Evolutionary conservation across 768 basidiomycete species (phyloP).

Genomic region (Boletus subparvulus): DNA sequence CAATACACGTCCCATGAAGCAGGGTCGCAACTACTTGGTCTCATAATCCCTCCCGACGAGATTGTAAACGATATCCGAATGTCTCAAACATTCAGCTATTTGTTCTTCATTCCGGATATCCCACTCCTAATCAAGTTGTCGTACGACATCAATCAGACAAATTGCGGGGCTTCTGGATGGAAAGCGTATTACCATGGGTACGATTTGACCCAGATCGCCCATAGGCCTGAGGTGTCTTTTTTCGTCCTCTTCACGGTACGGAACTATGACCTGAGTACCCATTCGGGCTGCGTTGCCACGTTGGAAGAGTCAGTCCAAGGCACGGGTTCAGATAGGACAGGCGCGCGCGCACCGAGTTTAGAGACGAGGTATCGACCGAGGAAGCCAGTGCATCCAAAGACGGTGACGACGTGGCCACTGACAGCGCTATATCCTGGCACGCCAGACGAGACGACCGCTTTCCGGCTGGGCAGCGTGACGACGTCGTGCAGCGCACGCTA

Average conservation of each 20-base stretch:
- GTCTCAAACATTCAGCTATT: conserved; percentile 89
- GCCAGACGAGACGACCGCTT: conserved; percentile 74
- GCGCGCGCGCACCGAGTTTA: conserved; percentile 69
- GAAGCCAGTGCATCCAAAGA: conserved; percentile 96
- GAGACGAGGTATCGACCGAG: conserved; percentile 91
- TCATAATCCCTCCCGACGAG: conserved; percentile 91
- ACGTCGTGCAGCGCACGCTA: conserved; percentile 79
- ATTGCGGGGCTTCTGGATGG: conserved; percentile 10
- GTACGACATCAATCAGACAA: conserved; percentile 27
- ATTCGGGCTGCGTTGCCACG: conserved; percentile 63
- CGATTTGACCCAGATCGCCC: conserved; percentile 96
- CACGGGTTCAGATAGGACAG: neutral
- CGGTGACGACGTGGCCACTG: conserved; percentile 90
- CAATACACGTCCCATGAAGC: conserved; percentile 9
- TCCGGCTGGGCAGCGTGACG: conserved; percentile 52
- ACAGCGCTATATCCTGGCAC: conserved; percentile 83
- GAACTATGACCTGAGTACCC: conserved; percentile 92
- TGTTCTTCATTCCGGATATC: conserved; percentile 87
- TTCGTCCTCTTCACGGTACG: conserved; percentile 94
- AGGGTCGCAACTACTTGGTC: conserved; percentile 69
- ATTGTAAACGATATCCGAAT: conserved; percentile 97
- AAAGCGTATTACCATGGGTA: conserved; percentile 71
- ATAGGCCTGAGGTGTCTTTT: conserved; percentile 86
- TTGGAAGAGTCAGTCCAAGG: neutral
- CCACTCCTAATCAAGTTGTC: conserved; percentile 72